A percentile compares a stretch with the other conserved stretches of the same genome.
phyloP scores from a whole-genome alignment of 352 stramenopile genomes.

The Pythium graminicola region DNA sequence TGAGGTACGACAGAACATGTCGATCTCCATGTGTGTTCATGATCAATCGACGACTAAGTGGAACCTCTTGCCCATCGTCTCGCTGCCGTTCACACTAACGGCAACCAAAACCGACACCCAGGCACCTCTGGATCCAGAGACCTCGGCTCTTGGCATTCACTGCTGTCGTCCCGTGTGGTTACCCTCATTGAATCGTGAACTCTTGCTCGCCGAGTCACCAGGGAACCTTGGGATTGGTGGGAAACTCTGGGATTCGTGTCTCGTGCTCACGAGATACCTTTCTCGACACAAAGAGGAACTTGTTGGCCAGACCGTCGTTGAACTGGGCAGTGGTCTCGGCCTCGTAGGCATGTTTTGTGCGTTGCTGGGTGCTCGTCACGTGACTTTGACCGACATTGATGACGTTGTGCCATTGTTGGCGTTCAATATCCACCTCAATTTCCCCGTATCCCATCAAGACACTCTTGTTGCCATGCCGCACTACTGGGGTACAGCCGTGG shows the following conservation, averaged over 20 bases:
- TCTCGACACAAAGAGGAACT: constrained; percentile 30
- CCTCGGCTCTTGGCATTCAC: constrained; percentile 43
- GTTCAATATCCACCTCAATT: constrained; percentile 77
- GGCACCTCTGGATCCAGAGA: neutral
- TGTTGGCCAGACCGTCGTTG: constrained; percentile 47
- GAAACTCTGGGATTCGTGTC: constrained; percentile 80
- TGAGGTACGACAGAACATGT: constrained; percentile 14
- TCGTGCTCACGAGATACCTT: constrained; percentile 67
- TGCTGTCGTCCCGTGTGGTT: constrained; percentile 63
- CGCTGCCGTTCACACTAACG: constrained; percentile 38
- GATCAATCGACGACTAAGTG: constrained; percentile 28
- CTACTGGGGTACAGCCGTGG: constrained; percentile 46
- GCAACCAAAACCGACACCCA: constrained; percentile 2
- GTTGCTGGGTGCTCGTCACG: constrained; percentile 38
- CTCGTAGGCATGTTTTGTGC: constrained; percentile 73
- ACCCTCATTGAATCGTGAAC: constrained; percentile 37
- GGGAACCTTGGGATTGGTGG: constrained; percentile 70
- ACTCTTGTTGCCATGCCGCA: constrained; percentile 29
- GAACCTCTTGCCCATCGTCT: constrained; percentile 63
- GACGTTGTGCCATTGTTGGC: constrained; percentile 66
- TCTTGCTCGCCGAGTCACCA: constrained; percentile 68
- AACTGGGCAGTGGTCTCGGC: constrained; percentile 67
- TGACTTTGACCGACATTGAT: constrained; percentile 70
- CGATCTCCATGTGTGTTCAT: constrained; percentile 39
- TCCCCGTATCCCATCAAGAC: constrained; percentile 2